A percentile compares a stretch with the other conserved stretches of the same genome.
These are phyloP conservation scores for Cyanidiococcus yangmingshanensis DNA, from an alignment of 23 red algal genomes.

Conservation along the genomic window DNA sequence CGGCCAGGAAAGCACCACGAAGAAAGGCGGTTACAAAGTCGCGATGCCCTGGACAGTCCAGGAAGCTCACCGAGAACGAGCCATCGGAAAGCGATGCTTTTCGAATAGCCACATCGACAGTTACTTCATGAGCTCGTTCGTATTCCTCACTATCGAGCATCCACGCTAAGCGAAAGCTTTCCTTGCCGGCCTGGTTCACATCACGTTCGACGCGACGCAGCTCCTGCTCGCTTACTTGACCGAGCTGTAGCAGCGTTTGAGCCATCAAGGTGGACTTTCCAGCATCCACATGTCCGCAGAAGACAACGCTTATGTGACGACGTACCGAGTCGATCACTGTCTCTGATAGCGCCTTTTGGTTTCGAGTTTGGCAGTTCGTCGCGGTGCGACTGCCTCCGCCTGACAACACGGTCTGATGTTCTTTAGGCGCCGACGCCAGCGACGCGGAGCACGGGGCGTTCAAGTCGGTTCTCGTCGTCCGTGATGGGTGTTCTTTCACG, in stretches of 20 bases:
- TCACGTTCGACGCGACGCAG: not conserved
- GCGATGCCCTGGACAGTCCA: slow-evolving; percentile 90
- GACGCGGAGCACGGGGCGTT: too few species aligned
- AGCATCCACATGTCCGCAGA: slow-evolving; percentile 75
- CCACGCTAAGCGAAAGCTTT: slow-evolving; percentile 27
- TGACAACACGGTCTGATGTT: too few species aligned
- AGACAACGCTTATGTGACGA: slow-evolving; percentile 22
- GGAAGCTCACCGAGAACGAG: slow-evolving; percentile 63
- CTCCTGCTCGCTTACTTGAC: not conserved
- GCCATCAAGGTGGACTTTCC: slow-evolving; percentile 37
- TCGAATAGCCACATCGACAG: slow-evolving; percentile 71
- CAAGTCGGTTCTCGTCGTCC: too few species aligned
- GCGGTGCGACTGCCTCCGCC: too few species aligned
- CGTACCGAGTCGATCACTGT: too few species aligned
- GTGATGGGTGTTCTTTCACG: too few species aligned
- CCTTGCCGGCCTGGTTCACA: not conserved
- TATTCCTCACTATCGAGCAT: slow-evolving; percentile 75
- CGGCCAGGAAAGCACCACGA: slow-evolving; percentile 68
- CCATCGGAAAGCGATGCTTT: slow-evolving; percentile 13
- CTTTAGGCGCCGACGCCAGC: too few species aligned
- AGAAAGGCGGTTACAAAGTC: slow-evolving; percentile 94
- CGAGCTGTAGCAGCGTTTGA: not conserved
- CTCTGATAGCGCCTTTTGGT: too few species aligned
- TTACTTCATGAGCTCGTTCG: slow-evolving; percentile 85
- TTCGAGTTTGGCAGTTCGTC: too few species aligned